Evolutionary conservation across 495 filamentous ascomycete genomes (phyloP).

Genomic region (Thermochaetoides thermophila): DNA sequence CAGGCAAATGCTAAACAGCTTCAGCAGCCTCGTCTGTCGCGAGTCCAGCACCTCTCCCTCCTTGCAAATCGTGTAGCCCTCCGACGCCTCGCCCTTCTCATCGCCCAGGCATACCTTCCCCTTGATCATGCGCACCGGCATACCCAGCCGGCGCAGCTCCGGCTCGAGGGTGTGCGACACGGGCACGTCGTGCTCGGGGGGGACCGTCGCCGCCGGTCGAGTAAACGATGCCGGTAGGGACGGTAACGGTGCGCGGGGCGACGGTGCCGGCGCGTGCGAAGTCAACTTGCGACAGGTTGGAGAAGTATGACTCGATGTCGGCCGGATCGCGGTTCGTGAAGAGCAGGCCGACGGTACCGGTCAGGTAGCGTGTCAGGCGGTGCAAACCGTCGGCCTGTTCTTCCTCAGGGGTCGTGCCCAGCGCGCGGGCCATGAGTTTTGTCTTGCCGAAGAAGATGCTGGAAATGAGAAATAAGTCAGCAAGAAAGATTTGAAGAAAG

Average conservation of each 20-base stretch:
- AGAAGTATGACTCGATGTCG: slow-evolving; percentile 53
- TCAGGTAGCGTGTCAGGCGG: slow-evolving; percentile 52
- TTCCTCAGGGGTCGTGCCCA: slow-evolving; percentile 58
- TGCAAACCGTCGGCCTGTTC: slow-evolving; percentile 62
- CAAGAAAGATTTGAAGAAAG: background rate
- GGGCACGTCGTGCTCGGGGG: slow-evolving; percentile 67
- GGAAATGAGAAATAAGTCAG: background rate
- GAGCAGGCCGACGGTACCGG: slow-evolving; percentile 75
- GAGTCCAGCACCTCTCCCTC: slow-evolving; percentile 73
- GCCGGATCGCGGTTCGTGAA: slow-evolving; percentile 62
- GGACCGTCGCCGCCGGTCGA: slow-evolving; percentile 62
- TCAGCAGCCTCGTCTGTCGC: slow-evolving; percentile 79
- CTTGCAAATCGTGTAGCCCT: slow-evolving; percentile 55
- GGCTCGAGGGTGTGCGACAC: slow-evolving; percentile 78
- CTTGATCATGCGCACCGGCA: slow-evolving; percentile 77
- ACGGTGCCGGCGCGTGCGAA: slow-evolving; percentile 77
- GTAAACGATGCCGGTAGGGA: slow-evolving; percentile 67
- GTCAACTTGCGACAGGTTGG: slow-evolving; percentile 50
- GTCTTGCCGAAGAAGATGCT: slow-evolving; percentile 98
- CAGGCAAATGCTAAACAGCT: slow-evolving; percentile 79
- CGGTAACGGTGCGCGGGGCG: slow-evolving; percentile 55
- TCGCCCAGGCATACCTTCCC: slow-evolving; percentile 76
- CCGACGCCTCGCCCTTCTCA: slow-evolving; percentile 31
- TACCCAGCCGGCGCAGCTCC: slow-evolving; percentile 66
- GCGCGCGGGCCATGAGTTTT: slow-evolving; percentile 90